A percentile compares a stretch with the other conserved stretches of the same genome.
These are phyloP conservation scores for Beauveria caledonica DNA, from an alignment of 2,329 filamentous ascomycete genomes.

Conservation along the genomic window DNA sequence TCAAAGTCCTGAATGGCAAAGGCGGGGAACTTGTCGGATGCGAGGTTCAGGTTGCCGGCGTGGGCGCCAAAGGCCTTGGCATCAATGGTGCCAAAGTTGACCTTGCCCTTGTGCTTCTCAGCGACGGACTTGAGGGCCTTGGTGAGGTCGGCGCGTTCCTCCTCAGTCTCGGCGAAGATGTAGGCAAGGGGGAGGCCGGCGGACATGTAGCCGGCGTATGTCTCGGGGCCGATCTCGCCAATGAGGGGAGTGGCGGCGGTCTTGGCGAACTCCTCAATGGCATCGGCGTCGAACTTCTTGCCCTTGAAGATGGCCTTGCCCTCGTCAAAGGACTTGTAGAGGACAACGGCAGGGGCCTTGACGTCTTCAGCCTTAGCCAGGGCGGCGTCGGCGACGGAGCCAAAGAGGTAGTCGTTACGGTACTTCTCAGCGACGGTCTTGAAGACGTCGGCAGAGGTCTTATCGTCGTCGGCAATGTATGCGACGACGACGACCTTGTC, in stretches of 20 bases:
- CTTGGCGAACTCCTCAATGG: slow-evolving; percentile 77
- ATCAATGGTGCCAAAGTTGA: slow-evolving; percentile 98
- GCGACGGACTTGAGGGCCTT: slow-evolving; percentile 77
- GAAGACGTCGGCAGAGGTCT: slow-evolving; percentile 82
- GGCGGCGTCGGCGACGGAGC: slow-evolving; percentile 71
- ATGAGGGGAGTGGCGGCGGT: slow-evolving; percentile 80
- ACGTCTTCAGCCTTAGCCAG: slow-evolving; percentile 88
- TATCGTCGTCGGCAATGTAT: slow-evolving; percentile 74
- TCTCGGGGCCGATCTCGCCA: slow-evolving; percentile 94
- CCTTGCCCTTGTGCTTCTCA: slow-evolving; percentile 81
- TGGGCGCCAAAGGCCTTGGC: slow-evolving; percentile 91
- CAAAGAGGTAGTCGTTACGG: slow-evolving; percentile 89
- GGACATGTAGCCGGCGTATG: slow-evolving; percentile 90
- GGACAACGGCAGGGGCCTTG: slow-evolving; percentile 74
- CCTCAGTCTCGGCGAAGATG: slow-evolving; percentile 87
- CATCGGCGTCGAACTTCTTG: slow-evolving; percentile 72
- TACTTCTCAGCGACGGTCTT: slow-evolving; percentile 62
- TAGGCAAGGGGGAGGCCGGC: slow-evolving; percentile 89
- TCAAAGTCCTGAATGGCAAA: slow-evolving; percentile 94
- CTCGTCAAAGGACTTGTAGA: slow-evolving; percentile 98
- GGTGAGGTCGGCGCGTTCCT: slow-evolving; percentile 77
- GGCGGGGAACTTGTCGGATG: slow-evolving; percentile 88
- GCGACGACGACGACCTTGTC: slow-evolving; percentile 94
- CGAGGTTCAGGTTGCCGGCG: slow-evolving; percentile 93
- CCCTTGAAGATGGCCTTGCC: slow-evolving; percentile 73